These are phyloP conservation scores for Morella rubra DNA, from an alignment of 306 rosid species.

Conservation along the genomic window DNA sequence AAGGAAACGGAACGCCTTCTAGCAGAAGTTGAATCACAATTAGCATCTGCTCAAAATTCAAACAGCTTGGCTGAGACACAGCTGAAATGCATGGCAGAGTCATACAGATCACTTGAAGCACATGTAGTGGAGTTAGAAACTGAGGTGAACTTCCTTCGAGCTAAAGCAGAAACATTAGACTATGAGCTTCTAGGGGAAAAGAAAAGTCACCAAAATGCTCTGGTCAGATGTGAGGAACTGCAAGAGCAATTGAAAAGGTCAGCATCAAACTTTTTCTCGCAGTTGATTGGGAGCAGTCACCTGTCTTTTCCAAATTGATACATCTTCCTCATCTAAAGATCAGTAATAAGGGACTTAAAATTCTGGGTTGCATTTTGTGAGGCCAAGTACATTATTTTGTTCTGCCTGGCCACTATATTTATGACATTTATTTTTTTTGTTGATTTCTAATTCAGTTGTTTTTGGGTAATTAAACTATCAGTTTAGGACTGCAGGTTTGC, in stretches of 20 bases:
- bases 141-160: conserved; percentile 57
- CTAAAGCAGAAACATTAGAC: conserved; percentile 63
- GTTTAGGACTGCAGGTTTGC: conserved; percentile 14
- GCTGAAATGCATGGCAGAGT: conserved; percentile 97
- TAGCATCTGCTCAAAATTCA: conserved; percentile 73
- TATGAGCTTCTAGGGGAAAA: conserved; percentile 77
- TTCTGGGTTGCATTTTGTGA: neutral
- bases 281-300: neutral
- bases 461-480: conserved; percentile 7
- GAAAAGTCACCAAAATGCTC: conserved; percentile 63
- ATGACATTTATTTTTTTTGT: conserved; percentile 3
- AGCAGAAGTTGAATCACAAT: conserved; percentile 71
- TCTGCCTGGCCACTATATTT: conserved; percentile 5
- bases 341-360: neutral
- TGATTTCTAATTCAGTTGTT: conserved; percentile 17
- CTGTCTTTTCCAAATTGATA: conserved; percentile 1
- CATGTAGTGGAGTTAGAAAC: conserved; percentile 73
- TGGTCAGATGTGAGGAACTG: conserved; percentile 66
- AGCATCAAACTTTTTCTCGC: conserved; percentile 19
- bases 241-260: conserved; percentile 81
- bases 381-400: conserved; percentile 2
- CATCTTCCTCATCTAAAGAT: neutral
- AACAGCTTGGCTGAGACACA: conserved; percentile 93
- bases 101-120: conserved; percentile 85
- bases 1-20: conserved; percentile 87